These are phyloP conservation scores for Fusarium dlaminii DNA, from an alignment of 2,329 filamentous ascomycete species.

Conservation along the genomic window DNA sequence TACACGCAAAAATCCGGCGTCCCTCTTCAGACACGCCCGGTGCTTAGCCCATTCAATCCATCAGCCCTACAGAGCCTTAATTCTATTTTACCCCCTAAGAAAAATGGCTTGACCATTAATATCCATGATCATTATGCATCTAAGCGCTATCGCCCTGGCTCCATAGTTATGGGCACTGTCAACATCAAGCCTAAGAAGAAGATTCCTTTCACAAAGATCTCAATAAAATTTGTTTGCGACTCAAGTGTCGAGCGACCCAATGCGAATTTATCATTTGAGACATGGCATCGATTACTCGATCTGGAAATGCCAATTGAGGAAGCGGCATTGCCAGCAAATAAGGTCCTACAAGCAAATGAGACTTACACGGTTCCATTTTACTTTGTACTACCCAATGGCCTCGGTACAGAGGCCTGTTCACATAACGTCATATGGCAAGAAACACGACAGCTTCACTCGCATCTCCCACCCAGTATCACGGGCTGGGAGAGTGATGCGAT, in stretches of 20 bases:
- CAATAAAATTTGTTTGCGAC: conserved; percentile 16
- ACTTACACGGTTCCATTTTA: conserved; percentile 12
- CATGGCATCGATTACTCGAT: conserved; percentile 21
- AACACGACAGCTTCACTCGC: background rate
- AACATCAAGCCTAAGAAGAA: conserved; percentile 16
- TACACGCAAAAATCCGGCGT: conserved; percentile 11
- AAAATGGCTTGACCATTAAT: background rate
- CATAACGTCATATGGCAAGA: conserved; percentile 20
- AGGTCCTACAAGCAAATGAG: background rate
- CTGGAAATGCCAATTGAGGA: conserved; percentile 9
- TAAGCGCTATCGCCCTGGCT: conserved; percentile 12
- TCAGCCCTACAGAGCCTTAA: conserved; percentile 8
- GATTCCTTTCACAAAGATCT: background rate
- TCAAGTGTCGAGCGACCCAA: conserved; percentile 11
- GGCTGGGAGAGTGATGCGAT: conserved; percentile 10
- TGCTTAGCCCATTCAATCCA: conserved; percentile 6
- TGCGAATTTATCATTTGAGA: conserved; percentile 4
- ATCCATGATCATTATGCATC: conserved; percentile 17
- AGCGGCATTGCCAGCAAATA: background rate
- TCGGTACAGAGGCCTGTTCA: conserved; percentile 12
- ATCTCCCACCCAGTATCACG: conserved; percentile 2
- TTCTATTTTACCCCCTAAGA: background rate
- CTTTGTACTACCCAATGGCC: conserved; percentile 6
- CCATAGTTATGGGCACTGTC: conserved; percentile 2
- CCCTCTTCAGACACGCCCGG: conserved; percentile 16